Conservation (phyloP, 306 rosid species). For the Adenanthera pavonina region DNA sequence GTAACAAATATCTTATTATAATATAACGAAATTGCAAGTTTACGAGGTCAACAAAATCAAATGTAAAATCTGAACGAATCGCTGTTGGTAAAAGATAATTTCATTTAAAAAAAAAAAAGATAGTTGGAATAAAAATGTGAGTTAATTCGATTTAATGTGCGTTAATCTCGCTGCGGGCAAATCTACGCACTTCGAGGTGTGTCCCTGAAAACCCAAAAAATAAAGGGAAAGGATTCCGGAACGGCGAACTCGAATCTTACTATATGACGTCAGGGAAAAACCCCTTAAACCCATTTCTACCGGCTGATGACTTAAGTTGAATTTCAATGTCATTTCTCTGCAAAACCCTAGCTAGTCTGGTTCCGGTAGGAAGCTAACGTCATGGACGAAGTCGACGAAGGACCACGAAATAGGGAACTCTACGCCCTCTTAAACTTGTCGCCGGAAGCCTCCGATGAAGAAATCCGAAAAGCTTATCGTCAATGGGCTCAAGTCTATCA, state of each 20-base stretch:
- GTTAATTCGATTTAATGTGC: too few relatives aligned
- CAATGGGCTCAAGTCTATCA: constrained; percentile 98
- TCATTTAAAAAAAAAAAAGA: too few relatives aligned
- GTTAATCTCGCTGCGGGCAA: too few relatives aligned
- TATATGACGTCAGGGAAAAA: constrained; percentile 37
- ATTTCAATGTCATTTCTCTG: constrained; percentile 31
- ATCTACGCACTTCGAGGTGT: neutral
- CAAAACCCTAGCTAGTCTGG: constrained; percentile 53
- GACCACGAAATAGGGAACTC: constrained; percentile 71
- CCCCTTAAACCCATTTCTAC: constrained; percentile 42
- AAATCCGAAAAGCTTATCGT: constrained; percentile 93
- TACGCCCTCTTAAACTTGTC: constrained; percentile 86
- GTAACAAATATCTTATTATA: too few relatives aligned
- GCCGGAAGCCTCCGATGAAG: constrained; percentile 95
- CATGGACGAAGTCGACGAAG: constrained; percentile 64
- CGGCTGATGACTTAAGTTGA: neutral
- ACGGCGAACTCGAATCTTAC: neutral
- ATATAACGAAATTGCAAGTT: too few relatives aligned
- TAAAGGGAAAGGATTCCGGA: neutral
- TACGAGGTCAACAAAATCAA: too few relatives aligned
- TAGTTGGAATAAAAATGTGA: too few relatives aligned
- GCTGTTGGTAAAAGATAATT: too few relatives aligned
- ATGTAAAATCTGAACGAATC: too few relatives aligned
- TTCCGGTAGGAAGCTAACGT: constrained; percentile 6
- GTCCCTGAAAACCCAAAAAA: neutral